Percentiles rank a stretch among this genome's conserved stretches.
Evolutionary conservation across 305 asterid genomes (phyloP).

Genomic region (Fraxinus platypoda): DNA sequence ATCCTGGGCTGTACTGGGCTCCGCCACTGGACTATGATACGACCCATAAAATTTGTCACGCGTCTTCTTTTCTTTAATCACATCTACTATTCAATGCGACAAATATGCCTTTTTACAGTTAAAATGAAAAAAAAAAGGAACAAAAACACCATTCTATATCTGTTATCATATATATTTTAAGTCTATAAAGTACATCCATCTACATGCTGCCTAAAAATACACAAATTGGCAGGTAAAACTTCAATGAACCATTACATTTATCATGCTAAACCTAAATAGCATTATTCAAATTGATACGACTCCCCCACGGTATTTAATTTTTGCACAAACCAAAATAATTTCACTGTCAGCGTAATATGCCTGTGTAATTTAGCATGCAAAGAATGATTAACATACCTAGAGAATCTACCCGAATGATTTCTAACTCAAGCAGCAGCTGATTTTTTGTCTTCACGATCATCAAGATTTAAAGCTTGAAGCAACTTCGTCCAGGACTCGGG

Average conservation of each 20-base stretch:
- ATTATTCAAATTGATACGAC: background rate
- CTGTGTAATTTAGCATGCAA: constrained; percentile 29
- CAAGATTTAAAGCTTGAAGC: constrained; percentile 73
- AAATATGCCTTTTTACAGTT: background rate
- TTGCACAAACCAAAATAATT: background rate
- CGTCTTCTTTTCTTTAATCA: background rate
- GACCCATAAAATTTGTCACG: too few species aligned
- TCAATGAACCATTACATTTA: background rate
- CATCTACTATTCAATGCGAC: background rate
- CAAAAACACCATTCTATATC: background rate
- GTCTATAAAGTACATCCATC: background rate
- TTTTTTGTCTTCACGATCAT: constrained; percentile 58
- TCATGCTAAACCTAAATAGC: background rate
- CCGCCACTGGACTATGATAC: too few species aligned
- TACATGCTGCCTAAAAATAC: background rate
- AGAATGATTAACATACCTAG: constrained; percentile 34
- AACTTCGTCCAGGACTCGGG: constrained; percentile 89
- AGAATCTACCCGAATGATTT: background rate
- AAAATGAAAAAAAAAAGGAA: background rate
- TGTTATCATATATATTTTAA: background rate
- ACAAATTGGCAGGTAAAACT: background rate
- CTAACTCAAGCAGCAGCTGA: constrained; percentile 65
- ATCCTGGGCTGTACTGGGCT: too few species aligned
- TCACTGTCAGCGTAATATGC: constrained; percentile 13
- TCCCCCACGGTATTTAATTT: background rate